These are phyloP conservation scores for Bipolaris cookei DNA, from an alignment of 2,329 filamentous ascomycete species.

Conservation along the genomic window DNA sequence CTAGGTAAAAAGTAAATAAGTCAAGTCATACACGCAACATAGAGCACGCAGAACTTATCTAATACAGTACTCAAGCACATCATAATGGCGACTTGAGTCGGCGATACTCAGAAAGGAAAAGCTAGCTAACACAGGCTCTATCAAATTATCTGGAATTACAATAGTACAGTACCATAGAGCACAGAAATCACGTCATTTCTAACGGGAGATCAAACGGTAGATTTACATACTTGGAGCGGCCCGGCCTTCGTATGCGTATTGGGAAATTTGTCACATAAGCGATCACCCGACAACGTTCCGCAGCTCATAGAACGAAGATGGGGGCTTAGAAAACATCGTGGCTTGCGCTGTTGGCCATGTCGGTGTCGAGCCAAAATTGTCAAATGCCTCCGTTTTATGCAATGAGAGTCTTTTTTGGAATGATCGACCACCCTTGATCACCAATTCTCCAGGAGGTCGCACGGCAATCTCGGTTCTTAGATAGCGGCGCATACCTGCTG, in stretches of 20 bases:
- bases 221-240: constrained; percentile 32
- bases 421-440: constrained; percentile 6
- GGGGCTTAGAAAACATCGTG: background rate
- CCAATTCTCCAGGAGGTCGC: constrained; percentile 3
- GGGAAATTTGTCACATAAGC: too few species aligned
- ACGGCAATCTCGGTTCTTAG: constrained; percentile 12
- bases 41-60: too few species aligned
- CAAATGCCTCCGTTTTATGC: background rate
- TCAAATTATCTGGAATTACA: too few species aligned
- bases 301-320: background rate
- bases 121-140: too few species aligned
- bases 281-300: constrained; percentile 1
- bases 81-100: too few species aligned
- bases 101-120: too few species aligned
- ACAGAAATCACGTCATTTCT: constrained; percentile 15
- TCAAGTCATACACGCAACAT: too few species aligned
- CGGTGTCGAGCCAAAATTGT: background rate
- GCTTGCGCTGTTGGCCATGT: background rate
- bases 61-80: too few species aligned
- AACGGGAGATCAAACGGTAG: constrained; percentile 35
- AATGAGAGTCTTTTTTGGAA: constrained; percentile 4
- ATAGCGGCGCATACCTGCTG: constrained; percentile 8
- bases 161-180: background rate
- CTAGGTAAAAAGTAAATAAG: too few species aligned
- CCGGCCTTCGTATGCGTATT: constrained; percentile 30